Base-by-base conservation (phyloP, 495 filamentous ascomycete genomes). In the Talaromyces adpressus region DNA sequence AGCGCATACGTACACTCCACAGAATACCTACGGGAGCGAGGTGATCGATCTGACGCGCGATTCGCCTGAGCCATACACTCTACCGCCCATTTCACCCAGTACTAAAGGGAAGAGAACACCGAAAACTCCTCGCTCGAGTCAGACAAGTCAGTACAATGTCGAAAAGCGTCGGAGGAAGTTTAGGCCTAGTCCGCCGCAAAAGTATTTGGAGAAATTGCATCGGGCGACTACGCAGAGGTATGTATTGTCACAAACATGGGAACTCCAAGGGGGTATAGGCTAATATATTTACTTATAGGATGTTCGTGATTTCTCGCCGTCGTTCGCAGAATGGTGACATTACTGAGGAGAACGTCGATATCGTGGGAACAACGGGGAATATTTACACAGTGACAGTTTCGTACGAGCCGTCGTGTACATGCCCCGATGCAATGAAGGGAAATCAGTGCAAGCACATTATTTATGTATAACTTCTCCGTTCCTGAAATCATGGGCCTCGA, bases 381-480 rank as follows among this genome's bases (percentile, higher is more conserved):
- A 75, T 93, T 54, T 95, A 95, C 75, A 84, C 76, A 9, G 76
- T 83, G 20, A 73, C 73, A 2, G 86, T 90, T 59, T 70, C 71
- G 63, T 77, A 80, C 27, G 68, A 79, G 41, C 89, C 89, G 0
- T 71, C 51, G n/a, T 95, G 91, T 72, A 77, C 78, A 49, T 92
- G 90, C 70, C 88, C 89, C 0, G 84, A 89, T 70, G 77, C 72
- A 6, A 60, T n/a, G 29, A 79, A 82, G 30, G 82, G 85, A 12
- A 84, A 89, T 62, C 87, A 91, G 65, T 93, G 90, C 82, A 93
- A 93, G 69, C 87, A 90, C 66, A 85, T 89, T 45, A 71, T 84
- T 62, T 89, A 88, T 67, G 86, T 85, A 77, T 54, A 73, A 56
- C 51, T 53, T 11, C 11, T 30, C 11, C 18, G 0, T 32, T 23